Evolutionary conservation across 2,329 filamentous ascomycete species (phyloP).

Genomic region (Exophiala oligosperma): DNA sequence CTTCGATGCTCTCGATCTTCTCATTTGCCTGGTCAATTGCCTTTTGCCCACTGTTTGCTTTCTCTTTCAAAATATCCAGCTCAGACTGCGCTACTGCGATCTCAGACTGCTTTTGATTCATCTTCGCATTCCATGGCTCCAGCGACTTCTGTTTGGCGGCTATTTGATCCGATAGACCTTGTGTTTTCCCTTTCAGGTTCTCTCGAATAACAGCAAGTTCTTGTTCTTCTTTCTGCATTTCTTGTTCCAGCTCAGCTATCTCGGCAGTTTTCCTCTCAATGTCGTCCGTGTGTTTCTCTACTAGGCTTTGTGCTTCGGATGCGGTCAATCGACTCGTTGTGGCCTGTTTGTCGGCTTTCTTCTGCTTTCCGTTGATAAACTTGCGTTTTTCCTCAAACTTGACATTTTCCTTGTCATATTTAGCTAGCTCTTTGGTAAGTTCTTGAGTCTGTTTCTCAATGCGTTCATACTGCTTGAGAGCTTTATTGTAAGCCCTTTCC

Average conservation of each 20-base stretch:
- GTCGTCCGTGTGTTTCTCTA: slow-evolving; percentile 75
- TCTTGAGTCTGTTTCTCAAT: slow-evolving; percentile 80
- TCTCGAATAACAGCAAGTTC: slow-evolving; percentile 83
- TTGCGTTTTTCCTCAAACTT: slow-evolving; percentile 98
- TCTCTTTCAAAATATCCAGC: slow-evolving; percentile 85
- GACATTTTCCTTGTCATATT: slow-evolving; percentile 93
- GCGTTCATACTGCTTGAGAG: slow-evolving; percentile 77
- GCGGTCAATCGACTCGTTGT: slow-evolving; percentile 72
- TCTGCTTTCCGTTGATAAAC: slow-evolving; percentile 84
- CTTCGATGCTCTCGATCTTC: slow-evolving; percentile 73
- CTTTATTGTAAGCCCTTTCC: slow-evolving; percentile 78
- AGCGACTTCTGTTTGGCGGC: slow-evolving; percentile 87
- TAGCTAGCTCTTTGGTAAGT: slow-evolving; percentile 81
- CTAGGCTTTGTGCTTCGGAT: slow-evolving; percentile 72
- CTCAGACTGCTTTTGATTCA: slow-evolving; percentile 91
- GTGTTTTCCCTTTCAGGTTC: slow-evolving; percentile 89
- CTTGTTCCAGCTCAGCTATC: slow-evolving; percentile 72
- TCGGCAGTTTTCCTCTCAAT: slow-evolving; percentile 75
- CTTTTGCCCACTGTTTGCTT: slow-evolving; percentile 81
- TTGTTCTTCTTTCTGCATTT: slow-evolving; percentile 75
- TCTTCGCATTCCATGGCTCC: slow-evolving; percentile 95
- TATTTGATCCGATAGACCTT: slow-evolving; percentile 90
- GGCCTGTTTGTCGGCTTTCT: slow-evolving; percentile 90
- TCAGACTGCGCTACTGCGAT: slow-evolving; percentile 96
- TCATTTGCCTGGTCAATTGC: slow-evolving; percentile 79